Conservation (phyloP, 768 basidiomycete species). For the Lactarius trivialis region DNA sequence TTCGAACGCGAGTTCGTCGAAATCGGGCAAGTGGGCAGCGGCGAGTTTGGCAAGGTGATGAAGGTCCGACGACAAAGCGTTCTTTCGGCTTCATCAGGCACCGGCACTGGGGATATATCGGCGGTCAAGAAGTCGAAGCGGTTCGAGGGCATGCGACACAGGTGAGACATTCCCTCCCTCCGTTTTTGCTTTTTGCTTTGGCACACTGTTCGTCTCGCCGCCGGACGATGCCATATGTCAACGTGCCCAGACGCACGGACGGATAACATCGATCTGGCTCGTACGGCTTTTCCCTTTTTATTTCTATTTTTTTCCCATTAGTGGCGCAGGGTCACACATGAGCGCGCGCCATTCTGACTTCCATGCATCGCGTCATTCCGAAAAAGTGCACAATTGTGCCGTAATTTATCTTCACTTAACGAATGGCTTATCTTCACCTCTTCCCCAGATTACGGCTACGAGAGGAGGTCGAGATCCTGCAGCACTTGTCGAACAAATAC, state of each 20-base stretch:
- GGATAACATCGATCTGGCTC: background rate
- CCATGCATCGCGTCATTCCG: background rate
- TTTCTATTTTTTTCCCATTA: background rate
- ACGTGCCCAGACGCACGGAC: background rate
- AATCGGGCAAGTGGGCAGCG: conserved; percentile 77
- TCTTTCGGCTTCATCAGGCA: conserved; percentile 28
- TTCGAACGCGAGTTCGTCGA: conserved; percentile 80
- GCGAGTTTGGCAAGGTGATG: conserved; percentile 91
- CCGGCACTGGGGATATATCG: conserved; percentile 38
- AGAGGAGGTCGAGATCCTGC: conserved; percentile 91
- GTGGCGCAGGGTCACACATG: background rate
- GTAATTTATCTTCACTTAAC: background rate
- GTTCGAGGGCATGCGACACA: conserved; percentile 85
- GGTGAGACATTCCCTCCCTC: conserved; percentile 44
- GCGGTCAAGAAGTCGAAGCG: conserved; percentile 94
- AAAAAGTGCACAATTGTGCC: background rate
- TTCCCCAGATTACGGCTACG: conserved; percentile 64
- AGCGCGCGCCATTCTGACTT: background rate
- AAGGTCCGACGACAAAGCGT: conserved; percentile 67
- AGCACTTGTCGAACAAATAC: conserved; percentile 50
- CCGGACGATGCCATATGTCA: conserved; percentile 9
- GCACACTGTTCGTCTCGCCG: background rate
- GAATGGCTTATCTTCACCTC: background rate
- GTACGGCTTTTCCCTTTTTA: background rate
- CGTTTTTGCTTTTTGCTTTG: conserved; percentile 1